Evolutionary conservation across 2,329 filamentous ascomycete species (phyloP).

Genomic region (Seiridium cupressi): DNA sequence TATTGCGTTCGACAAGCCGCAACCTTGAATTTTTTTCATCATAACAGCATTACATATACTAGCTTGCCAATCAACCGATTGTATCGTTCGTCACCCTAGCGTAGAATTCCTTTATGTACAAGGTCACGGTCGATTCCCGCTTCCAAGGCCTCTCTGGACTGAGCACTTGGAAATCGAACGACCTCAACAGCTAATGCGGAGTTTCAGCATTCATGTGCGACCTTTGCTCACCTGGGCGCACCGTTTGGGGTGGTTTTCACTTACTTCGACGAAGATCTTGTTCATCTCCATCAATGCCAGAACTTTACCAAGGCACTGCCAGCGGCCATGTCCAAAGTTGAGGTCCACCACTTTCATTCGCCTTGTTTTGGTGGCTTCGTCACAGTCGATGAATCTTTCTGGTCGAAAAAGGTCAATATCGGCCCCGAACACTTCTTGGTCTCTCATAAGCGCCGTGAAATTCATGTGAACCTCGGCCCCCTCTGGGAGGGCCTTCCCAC

Average conservation of each 20-base stretch:
- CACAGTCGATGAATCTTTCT: constrained; percentile 10
- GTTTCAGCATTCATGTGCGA: background rate
- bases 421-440: background rate
- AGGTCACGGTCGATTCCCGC: background rate
- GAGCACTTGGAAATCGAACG: constrained; percentile 3
- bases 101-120: background rate
- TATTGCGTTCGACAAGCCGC: too few species aligned
- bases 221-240: background rate
- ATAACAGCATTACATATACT: background rate
- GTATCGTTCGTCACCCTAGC: background rate
- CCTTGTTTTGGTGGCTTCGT: background rate
- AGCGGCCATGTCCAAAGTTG: constrained; percentile 11
- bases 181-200: background rate
- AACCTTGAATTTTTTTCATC: background rate
- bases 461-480: constrained; percentile 10
- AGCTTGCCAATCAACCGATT: background rate
- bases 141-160: constrained; percentile 2
- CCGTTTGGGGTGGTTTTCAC: background rate
- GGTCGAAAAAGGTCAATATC: constrained; percentile 10
- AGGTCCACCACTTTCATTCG: constrained; percentile 9
- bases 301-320: constrained; percentile 8
- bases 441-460: background rate
- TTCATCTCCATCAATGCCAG: constrained; percentile 11
- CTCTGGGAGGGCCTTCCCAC: constrained; percentile 9
- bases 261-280: constrained; percentile 9